These are phyloP conservation scores for Fusarium nanum DNA, from an alignment of 2,329 filamentous ascomycete species.

Conservation along the genomic window DNA sequence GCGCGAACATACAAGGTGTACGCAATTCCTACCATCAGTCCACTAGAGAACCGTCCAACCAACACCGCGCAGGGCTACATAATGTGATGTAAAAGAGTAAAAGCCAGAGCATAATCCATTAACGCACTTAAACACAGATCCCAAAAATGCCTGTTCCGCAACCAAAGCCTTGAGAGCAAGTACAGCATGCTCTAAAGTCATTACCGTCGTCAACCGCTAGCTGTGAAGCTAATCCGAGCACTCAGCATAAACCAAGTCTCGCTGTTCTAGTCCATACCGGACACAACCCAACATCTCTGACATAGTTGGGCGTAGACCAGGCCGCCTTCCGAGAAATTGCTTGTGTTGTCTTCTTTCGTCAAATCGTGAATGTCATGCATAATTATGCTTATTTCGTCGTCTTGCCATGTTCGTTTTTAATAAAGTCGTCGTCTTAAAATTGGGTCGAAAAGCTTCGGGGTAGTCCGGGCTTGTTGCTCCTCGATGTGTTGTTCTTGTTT, in stretches of 20 bases:
- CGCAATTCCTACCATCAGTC: constrained; percentile 32
- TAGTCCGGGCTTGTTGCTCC: constrained; percentile 46
- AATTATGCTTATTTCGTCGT: constrained; percentile 42
- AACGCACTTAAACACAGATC: constrained; percentile 39
- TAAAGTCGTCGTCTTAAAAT: constrained; percentile 41
- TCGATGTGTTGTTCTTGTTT: constrained; percentile 37
- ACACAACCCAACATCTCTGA: constrained; percentile 31
- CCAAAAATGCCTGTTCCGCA: constrained; percentile 37
- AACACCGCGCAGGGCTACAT: constrained; percentile 46
- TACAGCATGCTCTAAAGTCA: constrained; percentile 42
- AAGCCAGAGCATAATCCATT: constrained; percentile 15
- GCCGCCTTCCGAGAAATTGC: constrained; percentile 31
- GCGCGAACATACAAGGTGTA: constrained; percentile 15
- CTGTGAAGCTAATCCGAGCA: constrained; percentile 47
- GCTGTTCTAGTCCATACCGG: constrained; percentile 43
- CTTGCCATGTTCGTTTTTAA: constrained; percentile 22
- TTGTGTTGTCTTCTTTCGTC: constrained; percentile 41
- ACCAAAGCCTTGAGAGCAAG: constrained; percentile 42
- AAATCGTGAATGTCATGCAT: constrained; percentile 46
- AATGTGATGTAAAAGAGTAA: constrained; percentile 30
- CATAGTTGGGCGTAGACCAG: constrained; percentile 23
- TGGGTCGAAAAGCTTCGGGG: constrained; percentile 50
- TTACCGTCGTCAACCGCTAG: constrained; percentile 49
- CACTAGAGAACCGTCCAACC: constrained; percentile 41
- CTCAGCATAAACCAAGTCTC: constrained; percentile 32